Evolutionary conservation across 2,329 filamentous ascomycete genomes (phyloP).

Genomic region (Hypoxylon sp.): DNA sequence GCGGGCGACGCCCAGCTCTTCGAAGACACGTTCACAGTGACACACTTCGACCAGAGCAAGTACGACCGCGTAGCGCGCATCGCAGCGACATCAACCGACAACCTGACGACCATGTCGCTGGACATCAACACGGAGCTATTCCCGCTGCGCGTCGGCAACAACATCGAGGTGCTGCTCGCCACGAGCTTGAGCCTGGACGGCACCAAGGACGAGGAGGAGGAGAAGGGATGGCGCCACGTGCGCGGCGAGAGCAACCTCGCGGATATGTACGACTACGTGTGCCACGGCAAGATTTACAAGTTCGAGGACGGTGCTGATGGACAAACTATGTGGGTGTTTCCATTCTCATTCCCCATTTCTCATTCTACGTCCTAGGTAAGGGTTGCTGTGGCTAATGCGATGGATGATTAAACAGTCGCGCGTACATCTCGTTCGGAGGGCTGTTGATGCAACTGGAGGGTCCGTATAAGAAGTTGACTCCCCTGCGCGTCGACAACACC

Average conservation of each 20-base stretch:
- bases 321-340: constrained; percentile 90
- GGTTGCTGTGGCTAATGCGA: constrained; percentile 16
- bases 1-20: constrained; percentile 93
- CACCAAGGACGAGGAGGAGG: constrained; percentile 59
- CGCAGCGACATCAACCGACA: constrained; percentile 81
- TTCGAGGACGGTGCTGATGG: constrained; percentile 85
- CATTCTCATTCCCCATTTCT: background rate
- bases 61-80: constrained; percentile 96
- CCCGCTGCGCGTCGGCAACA: constrained; percentile 80
- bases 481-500: constrained; percentile 91
- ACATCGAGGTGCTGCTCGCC: constrained; percentile 84
- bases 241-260: constrained; percentile 74
- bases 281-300: constrained; percentile 89
- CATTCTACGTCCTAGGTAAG: constrained; percentile 10
- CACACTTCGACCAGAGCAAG: constrained; percentile 83
- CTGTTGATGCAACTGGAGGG: constrained; percentile 92
- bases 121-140: constrained; percentile 97
- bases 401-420: constrained; percentile 74
- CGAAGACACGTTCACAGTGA: constrained; percentile 91
- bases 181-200: constrained; percentile 91
- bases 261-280: constrained; percentile 90
- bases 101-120: constrained; percentile 82
- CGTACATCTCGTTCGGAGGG: constrained; percentile 94
- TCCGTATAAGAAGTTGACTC: constrained; percentile 94
- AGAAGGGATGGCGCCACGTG: constrained; percentile 85